Evolutionary conservation across 805 yeast genomes (phyloP).

Genomic region (Candida tibetensis): DNA sequence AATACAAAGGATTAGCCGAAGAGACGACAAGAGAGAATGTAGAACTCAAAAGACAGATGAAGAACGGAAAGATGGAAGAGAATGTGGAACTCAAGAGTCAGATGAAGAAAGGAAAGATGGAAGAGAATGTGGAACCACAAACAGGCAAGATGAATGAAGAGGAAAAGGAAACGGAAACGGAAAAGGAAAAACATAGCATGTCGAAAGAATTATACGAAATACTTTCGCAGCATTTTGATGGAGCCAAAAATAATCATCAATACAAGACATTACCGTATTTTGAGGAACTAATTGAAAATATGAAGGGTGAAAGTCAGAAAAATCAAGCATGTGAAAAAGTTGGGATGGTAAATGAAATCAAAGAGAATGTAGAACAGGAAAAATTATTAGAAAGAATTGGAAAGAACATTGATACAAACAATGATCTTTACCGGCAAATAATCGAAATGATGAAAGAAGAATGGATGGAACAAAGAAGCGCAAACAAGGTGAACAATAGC

Average conservation of each 20-base stretch:
- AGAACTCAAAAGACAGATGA: constrained; percentile 3
- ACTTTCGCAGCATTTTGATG: background rate
- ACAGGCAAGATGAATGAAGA: background rate
- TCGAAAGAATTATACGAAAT: background rate
- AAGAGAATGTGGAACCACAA: background rate
- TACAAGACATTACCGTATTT: constrained; percentile 6
- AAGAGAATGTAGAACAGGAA: too few species aligned
- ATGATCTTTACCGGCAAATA: background rate
- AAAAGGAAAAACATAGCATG: background rate
- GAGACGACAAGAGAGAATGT: constrained; percentile 5
- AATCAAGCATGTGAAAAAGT: too few species aligned
- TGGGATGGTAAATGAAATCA: too few species aligned
- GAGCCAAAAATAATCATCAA: background rate
- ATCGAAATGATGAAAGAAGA: background rate
- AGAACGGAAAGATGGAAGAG: background rate
- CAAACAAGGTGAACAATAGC: background rate
- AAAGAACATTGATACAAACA: background rate
- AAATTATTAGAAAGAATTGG: background rate
- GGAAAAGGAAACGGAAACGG: background rate
- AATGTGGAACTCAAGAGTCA: background rate
- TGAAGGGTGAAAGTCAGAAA: constrained; percentile 2
- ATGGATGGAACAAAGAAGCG: background rate
- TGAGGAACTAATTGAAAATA: constrained; percentile 8
- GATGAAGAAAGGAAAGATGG: constrained; percentile 1
- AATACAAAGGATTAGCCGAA: constrained; percentile 25